A percentile compares a stretch with the other conserved stretches of the same genome.
phyloP scores from a whole-genome alignment of 192 early-diverging fungal species.

The Linnemannia elongata region DNA sequence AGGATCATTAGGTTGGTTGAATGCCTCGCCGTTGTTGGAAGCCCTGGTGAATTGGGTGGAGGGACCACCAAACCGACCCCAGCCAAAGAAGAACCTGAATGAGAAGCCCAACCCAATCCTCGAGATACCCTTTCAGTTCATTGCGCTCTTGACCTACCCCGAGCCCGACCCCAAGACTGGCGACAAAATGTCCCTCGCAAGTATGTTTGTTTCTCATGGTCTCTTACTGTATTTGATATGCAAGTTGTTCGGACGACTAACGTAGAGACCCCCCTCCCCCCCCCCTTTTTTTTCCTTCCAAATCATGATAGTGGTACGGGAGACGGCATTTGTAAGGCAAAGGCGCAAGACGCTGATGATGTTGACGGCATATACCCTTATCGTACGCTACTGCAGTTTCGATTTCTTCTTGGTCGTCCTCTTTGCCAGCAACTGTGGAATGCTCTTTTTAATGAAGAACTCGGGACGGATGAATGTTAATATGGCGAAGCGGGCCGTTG shows the following conservation, averaged over 20 bases:
- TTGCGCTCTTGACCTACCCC: conserved; percentile 63
- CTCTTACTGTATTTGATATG: neutral
- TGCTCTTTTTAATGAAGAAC: conserved; percentile 69
- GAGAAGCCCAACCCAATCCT: conserved; percentile 52
- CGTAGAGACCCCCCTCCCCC: no score
- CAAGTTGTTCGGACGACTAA: neutral
- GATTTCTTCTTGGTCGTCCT: conserved; percentile 65
- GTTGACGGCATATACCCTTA: conserved; percentile 57
- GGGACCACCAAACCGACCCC: conserved; percentile 26
- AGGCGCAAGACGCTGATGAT: conserved; percentile 61
- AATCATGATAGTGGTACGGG: conserved; percentile 58
- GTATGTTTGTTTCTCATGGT: conserved; percentile 31
- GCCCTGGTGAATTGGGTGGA: conserved; percentile 52
- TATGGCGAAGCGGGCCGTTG: conserved; percentile 69
- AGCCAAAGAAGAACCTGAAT: conserved; percentile 1
- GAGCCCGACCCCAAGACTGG: conserved; percentile 55
- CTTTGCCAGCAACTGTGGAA: conserved; percentile 61
- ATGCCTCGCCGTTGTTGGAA: conserved; percentile 23
- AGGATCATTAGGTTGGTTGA: conserved; percentile 24
- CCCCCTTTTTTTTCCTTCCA: neutral
- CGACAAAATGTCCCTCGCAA: conserved; percentile 48
- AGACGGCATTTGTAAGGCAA: conserved; percentile 61
- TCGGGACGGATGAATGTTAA: conserved; percentile 66
- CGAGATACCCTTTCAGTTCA: conserved; percentile 65
- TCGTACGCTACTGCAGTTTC: conserved; percentile 63